phyloP scores from a whole-genome alignment of 1,284 basidiomycete species.

The Rugosomyces carneus region DNA sequence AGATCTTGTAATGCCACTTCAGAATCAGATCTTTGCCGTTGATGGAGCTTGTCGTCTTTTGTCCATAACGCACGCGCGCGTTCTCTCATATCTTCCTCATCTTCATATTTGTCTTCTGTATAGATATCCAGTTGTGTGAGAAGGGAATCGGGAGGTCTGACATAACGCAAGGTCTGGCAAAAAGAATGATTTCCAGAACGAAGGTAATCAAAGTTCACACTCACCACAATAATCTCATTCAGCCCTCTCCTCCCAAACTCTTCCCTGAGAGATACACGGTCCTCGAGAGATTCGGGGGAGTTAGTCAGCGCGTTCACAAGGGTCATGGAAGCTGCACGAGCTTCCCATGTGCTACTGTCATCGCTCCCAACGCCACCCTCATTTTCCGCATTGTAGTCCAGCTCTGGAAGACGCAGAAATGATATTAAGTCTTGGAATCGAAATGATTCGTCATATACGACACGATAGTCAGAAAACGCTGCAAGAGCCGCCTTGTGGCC shows the following conservation, averaged over 20 bases:
- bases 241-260: constrained; percentile 78
- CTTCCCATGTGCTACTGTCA: constrained; percentile 77
- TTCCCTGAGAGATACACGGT: constrained; percentile 72
- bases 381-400: constrained; percentile 28
- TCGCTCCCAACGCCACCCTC: constrained; percentile 31
- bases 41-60: constrained; percentile 26
- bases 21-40: constrained; percentile 39
- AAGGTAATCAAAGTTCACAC: constrained; percentile 42
- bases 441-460: constrained; percentile 68
- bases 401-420: constrained; percentile 53
- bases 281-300: constrained; percentile 72
- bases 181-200: not conserved
- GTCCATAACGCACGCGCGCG: constrained; percentile 43
- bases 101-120: constrained; percentile 83
- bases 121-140: constrained; percentile 70
- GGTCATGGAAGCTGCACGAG: constrained; percentile 69
- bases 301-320: constrained; percentile 79
- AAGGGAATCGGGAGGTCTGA: constrained; percentile 16
- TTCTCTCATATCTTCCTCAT: constrained; percentile 78
- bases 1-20: constrained; percentile 51
- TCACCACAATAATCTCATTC: constrained; percentile 77
- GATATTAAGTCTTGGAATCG: constrained; percentile 76
- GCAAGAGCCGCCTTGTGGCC: constrained; percentile 73
- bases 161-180: constrained; percentile 16
- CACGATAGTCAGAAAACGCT: constrained; percentile 74